phyloP scores from a whole-genome alignment of 1,284 basidiomycete species.

The Entoloma clypeatum region DNA sequence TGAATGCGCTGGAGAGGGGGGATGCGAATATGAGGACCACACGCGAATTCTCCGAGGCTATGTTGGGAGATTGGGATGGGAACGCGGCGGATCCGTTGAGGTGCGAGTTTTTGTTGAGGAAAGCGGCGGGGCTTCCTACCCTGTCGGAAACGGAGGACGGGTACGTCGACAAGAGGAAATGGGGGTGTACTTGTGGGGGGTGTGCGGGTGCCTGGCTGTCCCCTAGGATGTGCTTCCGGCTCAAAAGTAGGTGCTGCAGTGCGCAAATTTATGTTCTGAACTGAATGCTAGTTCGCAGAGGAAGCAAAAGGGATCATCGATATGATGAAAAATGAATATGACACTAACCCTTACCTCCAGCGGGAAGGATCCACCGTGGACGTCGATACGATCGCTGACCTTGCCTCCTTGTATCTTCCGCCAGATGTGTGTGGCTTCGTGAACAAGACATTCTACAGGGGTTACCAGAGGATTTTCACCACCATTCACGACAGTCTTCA shows the following conservation, averaged over 20 bases:
- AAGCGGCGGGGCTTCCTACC: constrained; percentile 13
- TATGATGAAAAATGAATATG: constrained; percentile 6
- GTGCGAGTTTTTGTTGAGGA: constrained; percentile 17
- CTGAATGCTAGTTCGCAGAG: neutral
- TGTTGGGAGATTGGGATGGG: constrained; percentile 21
- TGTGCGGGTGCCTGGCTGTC: constrained; percentile 22
- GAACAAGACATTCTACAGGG: constrained; percentile 20
- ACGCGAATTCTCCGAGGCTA: constrained; percentile 20
- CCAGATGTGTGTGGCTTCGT: constrained; percentile 11
- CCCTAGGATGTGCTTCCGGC: constrained; percentile 17
- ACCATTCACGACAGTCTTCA: constrained; percentile 6
- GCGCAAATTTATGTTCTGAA: neutral
- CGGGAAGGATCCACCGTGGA: constrained; percentile 1
- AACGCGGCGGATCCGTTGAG: constrained; percentile 17
- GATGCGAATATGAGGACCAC: constrained; percentile 16
- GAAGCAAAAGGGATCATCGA: constrained; percentile 5
- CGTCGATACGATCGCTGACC: constrained; percentile 1
- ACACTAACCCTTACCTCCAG: neutral
- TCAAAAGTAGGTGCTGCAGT: constrained; percentile 12
- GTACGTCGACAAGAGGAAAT: constrained; percentile 17
- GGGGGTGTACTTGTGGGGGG: constrained; percentile 20
- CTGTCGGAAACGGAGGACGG: constrained; percentile 4
- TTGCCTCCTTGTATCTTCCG: constrained; percentile 15
- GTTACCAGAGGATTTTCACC: constrained; percentile 16
- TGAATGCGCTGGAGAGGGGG: constrained; percentile 23